Percentiles rank a stretch among this genome's conserved stretches.
These are phyloP conservation scores for Solanum sitiens DNA, from an alignment of 257 asterid genomes.

Conservation along the genomic window DNA sequence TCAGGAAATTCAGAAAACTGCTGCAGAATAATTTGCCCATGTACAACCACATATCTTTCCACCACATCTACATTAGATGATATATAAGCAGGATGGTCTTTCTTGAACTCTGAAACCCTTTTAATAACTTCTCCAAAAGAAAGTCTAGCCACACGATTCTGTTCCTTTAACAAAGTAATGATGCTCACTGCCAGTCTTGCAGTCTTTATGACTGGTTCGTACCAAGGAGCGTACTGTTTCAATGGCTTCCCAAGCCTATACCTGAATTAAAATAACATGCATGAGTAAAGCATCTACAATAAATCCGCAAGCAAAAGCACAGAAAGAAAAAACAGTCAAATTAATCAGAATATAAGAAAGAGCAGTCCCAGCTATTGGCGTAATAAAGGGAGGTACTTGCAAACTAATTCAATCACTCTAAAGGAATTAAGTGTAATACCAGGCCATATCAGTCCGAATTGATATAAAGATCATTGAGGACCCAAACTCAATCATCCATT, in stretches of 20 bases:
- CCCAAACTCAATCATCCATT: constrained; percentile 93
- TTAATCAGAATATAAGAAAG: background rate
- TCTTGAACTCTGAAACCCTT: constrained; percentile 49
- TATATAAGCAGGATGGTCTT: constrained; percentile 61
- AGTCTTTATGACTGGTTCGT: constrained; percentile 68
- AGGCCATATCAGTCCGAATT: constrained; percentile 85
- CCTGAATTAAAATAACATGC: constrained; percentile 30
- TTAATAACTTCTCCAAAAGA: constrained; percentile 74
- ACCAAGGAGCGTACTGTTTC: constrained; percentile 93
- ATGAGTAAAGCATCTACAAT: background rate
- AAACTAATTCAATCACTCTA: background rate
- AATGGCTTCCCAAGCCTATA: constrained; percentile 92
- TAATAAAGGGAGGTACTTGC: background rate
- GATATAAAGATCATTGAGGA: constrained; percentile 73
- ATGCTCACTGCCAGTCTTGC: constrained; percentile 68
- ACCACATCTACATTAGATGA: constrained; percentile 50
- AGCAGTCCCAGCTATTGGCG: background rate
- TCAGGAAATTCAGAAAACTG: constrained; percentile 87
- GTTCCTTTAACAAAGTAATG: constrained; percentile 72
- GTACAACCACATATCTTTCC: constrained; percentile 84
- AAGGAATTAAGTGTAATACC: constrained; percentile 28
- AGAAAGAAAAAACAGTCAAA: background rate
- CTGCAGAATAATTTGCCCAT: constrained; percentile 91
- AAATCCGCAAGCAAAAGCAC: background rate
- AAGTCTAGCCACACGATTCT: constrained; percentile 67